Percentiles rank a stretch among this genome's conserved stretches.
Evolutionary conservation across 1,284 basidiomycete species (phyloP).

Genomic region (Trichosporon inkin): DNA sequence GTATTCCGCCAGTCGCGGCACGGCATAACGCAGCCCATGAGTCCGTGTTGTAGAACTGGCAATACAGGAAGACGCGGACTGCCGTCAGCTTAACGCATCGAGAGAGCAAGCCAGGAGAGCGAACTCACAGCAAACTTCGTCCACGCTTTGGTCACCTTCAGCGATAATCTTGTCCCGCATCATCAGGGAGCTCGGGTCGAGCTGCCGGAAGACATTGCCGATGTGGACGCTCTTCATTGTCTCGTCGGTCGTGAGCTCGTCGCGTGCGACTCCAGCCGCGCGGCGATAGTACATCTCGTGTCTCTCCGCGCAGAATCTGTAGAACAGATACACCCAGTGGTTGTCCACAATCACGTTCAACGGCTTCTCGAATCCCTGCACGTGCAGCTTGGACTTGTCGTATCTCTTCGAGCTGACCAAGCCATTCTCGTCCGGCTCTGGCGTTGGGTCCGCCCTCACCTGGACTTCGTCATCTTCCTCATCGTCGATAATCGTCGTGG

Average conservation of each 20-base stretch:
- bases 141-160: constrained; percentile 27
- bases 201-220: constrained; percentile 33
- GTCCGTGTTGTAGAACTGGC: constrained; percentile 27
- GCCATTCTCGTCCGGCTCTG: background rate
- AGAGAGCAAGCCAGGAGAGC: background rate
- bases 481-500: background rate
- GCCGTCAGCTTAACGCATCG: background rate
- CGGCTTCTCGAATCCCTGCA: background rate
- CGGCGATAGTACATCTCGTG: constrained; percentile 30
- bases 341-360: constrained; percentile 16
- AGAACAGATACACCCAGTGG: constrained; percentile 33
- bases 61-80: constrained; percentile 37
- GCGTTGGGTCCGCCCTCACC: background rate
- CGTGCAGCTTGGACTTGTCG: background rate
- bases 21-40: constrained; percentile 27
- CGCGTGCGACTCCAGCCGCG: constrained; percentile 21
- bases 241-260: constrained; percentile 24
- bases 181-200: constrained; percentile 23
- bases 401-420: background rate
- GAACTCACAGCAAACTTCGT: constrained; percentile 36
- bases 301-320: constrained; percentile 36
- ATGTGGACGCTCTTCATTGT: constrained; percentile 26
- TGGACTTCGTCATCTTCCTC: background rate
- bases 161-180: constrained; percentile 23
- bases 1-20: constrained; percentile 22